These are phyloP conservation scores for Xylaria sp. DNA, from an alignment of 2,329 filamentous ascomycete species.

Conservation along the genomic window DNA sequence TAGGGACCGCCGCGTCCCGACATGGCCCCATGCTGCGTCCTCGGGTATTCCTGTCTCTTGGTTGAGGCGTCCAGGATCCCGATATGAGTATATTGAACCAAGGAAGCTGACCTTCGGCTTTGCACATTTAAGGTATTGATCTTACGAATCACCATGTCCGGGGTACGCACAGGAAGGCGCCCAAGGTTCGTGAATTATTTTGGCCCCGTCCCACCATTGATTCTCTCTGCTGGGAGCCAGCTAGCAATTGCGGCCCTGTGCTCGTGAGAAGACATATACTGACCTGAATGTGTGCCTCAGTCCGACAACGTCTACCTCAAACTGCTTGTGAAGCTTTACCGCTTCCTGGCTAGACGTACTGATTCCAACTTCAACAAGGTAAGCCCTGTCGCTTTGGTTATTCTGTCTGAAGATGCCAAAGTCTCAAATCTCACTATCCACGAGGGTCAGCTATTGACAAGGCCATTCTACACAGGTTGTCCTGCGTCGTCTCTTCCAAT, in stretches of 20 bases:
- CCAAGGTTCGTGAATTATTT: conserved; percentile 64
- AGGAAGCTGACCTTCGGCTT: conserved; percentile 70
- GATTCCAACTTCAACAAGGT: conserved; percentile 97
- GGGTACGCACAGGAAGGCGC: conserved; percentile 86
- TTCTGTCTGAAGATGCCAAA: not conserved
- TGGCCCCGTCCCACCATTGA: not conserved
- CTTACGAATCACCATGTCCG: conserved; percentile 76
- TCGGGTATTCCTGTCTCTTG: conserved; percentile 30
- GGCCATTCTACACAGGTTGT: conserved; percentile 64
- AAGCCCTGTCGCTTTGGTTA: conserved; percentile 2
- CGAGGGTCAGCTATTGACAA: conserved; percentile 6
- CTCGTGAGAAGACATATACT: conserved; percentile 11
- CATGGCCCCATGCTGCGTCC: conserved; percentile 38
- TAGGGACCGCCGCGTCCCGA: conserved; percentile 19
- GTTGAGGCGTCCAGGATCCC: conserved; percentile 39
- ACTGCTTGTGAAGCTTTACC: conserved; percentile 97
- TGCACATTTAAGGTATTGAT: conserved; percentile 71
- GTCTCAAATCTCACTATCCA: not conserved
- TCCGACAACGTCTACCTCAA: conserved; percentile 98
- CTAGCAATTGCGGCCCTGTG: not conserved
- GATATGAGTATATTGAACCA: conserved; percentile 71
- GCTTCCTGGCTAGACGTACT: conserved; percentile 95
- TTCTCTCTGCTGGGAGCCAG: not conserved
- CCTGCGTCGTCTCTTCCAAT: conserved; percentile 97
- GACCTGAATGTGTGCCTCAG: conserved; percentile 47